Percentiles rank a stretch among this genome's conserved stretches.
These are phyloP conservation scores for Globisporangium splendens DNA, from an alignment of 352 stramenopile species.

Conservation along the genomic window DNA sequence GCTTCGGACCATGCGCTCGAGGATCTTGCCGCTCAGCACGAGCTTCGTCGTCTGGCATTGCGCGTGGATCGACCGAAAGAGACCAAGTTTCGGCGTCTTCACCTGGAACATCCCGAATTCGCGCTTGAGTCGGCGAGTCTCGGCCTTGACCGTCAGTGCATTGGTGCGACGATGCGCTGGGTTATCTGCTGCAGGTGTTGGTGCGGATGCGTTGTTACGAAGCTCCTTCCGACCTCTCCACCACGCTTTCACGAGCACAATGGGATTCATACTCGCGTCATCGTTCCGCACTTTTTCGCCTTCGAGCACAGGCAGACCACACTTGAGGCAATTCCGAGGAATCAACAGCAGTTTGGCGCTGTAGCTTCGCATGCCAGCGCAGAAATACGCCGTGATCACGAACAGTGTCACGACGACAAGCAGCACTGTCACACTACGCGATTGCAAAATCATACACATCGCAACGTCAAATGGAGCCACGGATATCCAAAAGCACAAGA, in stretches of 20 bases:
- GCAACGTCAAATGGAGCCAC: too few species aligned
- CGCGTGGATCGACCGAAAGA: constrained; percentile 54
- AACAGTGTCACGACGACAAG: constrained; percentile 40
- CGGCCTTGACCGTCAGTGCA: constrained; percentile 12
- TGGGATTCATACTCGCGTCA: constrained; percentile 52
- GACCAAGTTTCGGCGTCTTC: constrained; percentile 54
- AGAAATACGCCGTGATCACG: constrained; percentile 61
- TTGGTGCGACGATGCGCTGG: not conserved
- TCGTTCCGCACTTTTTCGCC: constrained; percentile 45
- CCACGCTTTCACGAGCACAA: constrained; percentile 37
- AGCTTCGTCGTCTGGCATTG: constrained; percentile 51
- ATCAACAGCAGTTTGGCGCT: constrained; percentile 59
- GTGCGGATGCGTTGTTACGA: not conserved
- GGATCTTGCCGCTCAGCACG: constrained; percentile 38
- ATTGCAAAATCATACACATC: not conserved
- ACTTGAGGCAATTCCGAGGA: constrained; percentile 64
- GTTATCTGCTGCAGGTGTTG: not conserved
- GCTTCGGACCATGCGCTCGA: constrained; percentile 62
- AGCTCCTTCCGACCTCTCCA: constrained; percentile 25
- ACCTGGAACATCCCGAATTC: constrained; percentile 76
- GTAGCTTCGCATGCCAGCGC: constrained; percentile 63
- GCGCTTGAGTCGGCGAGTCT: constrained; percentile 47
- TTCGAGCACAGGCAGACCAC: constrained; percentile 60
- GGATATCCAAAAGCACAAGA: not conserved
- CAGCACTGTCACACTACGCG: constrained; percentile 45